Percentiles rank a stretch among this genome's conserved stretches.
Evolutionary conservation across 805 yeast species (phyloP).

Genomic region (Grigorovia yakushimaensis): DNA sequence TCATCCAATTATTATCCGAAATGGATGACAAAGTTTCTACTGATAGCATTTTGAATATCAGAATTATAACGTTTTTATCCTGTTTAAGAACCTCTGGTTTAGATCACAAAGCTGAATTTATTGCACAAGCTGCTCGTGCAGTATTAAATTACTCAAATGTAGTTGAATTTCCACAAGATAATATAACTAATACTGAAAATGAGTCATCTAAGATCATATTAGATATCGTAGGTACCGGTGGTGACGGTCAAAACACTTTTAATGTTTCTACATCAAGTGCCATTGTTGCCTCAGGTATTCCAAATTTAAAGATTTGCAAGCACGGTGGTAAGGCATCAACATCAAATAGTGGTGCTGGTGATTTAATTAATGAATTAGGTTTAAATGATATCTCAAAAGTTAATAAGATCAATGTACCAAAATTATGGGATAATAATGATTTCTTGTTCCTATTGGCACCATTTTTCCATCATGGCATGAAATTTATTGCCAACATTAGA

Average conservation of each 20-base stretch:
- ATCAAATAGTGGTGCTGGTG: conserved; percentile 89
- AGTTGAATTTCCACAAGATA: conserved; percentile 33
- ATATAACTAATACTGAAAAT: conserved; percentile 16
- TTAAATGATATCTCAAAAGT: conserved; percentile 62
- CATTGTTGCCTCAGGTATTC: conserved; percentile 85
- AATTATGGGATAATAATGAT: conserved; percentile 37
- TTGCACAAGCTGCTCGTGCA: conserved; percentile 78
- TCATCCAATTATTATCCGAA: conserved; percentile 47
- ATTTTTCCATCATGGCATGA: conserved; percentile 88
- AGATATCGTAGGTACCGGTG: conserved; percentile 98
- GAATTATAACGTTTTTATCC: conserved; percentile 69
- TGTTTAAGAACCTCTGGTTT: conserved; percentile 63
- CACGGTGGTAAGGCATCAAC: conserved; percentile 98
- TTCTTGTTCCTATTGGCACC: conserved; percentile 84
- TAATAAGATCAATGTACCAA: conserved; percentile 46
- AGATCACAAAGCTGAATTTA: conserved; percentile 71
- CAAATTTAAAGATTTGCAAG: conserved; percentile 63
- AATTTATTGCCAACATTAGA: conserved; percentile 68
- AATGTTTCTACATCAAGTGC: conserved; percentile 94
- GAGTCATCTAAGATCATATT: conserved; percentile 6
- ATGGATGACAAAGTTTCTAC: conserved; percentile 21
- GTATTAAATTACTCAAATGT: conserved; percentile 54
- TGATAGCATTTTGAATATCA: conserved; percentile 33
- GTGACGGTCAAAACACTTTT: conserved; percentile 96
- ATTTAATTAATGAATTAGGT: conserved; percentile 70